Base-by-base conservation (phyloP, 73 alveolate genomes). In the Loxodes magnus region DNA sequence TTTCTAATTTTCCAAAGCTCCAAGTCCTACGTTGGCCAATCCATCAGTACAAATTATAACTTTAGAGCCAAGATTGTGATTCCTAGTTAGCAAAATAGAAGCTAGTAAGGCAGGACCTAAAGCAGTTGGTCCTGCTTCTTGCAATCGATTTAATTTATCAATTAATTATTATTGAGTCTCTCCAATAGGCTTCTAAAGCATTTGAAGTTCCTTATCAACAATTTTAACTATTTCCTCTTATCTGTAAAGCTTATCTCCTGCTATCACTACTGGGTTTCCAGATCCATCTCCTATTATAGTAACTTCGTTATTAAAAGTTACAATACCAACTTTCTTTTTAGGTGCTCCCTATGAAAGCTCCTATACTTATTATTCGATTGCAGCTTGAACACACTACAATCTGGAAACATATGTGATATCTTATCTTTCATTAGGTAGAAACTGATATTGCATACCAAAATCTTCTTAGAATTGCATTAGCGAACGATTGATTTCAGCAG, bases 21-120 rank as follows among this genome's bases (percentile, higher is more conserved):
- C 98, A 2, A 90, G 59, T 34, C 98, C 98, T 19, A 72, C 74
- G 70, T 90, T 90, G 27, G 98, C 91, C 21, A 90, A 73, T 0
- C 98, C 98, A 74, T 90, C 98, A 35, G 98, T 90, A 51, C 98
- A 90, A 42, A 86, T 49, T 21, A 90, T 73, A 2, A 90, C 90
- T 56, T 49, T 61, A 19, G 96, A 82, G 6, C 98, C 98, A 28
- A 76, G 73, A 51, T 69, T 71, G 16, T 79, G 87, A 63, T 60
- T 55, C 28, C 69, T 67, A 28, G 92, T 88, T 31, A 82, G 34
- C 12, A 81, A 68, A 24, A 85, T 52, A 7, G 95, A 52, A 35
- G 88, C 57, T 3, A 81, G 56, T 17, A 82, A 67, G 7, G 94
- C 96, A 9, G 98, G 96, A 5, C 96, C 98, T 29, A 89, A 53